Base-by-base conservation (phyloP, 345 rosid species). In the Gossypium mustelinum region DNA sequence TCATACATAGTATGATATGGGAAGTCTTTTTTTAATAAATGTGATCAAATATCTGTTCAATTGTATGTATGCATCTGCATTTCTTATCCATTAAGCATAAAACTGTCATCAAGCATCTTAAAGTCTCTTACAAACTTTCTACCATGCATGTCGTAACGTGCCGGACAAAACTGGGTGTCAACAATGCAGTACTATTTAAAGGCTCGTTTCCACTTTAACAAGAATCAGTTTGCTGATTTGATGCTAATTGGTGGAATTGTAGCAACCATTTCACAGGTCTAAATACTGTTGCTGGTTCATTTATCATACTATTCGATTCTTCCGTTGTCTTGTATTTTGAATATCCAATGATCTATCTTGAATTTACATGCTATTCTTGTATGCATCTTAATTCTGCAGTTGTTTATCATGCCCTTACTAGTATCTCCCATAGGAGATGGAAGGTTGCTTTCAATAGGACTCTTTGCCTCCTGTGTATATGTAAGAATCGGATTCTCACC, bases 191-290 rank as follows among this genome's bases (percentile, higher is more conserved):
- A 84, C 81, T 92, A 79, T 85, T 67, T 90, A 78, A 94, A 90
- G 86, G 98, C 98, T 9, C 97, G 90, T 41, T 94, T 94, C 75
- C 95, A 91, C 74, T 94, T 87, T 82, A 82, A 81, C 87, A 90
- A 92, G 79, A 78, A 85, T 74, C 87, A 92, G 79, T 92, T 87
- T 75, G 97, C 98, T 69, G 92, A 89, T 78, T 82, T 92, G 29
- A 57, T 94, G 83, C 77, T 94, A 69, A 76, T 92, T 55, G 1
- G 68, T 39, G 87, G 90, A 25, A 58, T 86, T 78, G 76, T 86
- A n/a, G 86, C 85, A 52, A 79, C 90, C 62, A 56, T 89, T 80
- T 82, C 94, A 68, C 98, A 94, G 88, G 97, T 82, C 3, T 65
- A 65, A n/a, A 64, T 43, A 20, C 7, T 65, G 25, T n/a, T 62